Evolutionary conservation across 2,329 filamentous ascomycete genomes (phyloP), one percentile per base, ranked within the genome.

Genomic region (Aspergillus novoparasiticus): DNA sequence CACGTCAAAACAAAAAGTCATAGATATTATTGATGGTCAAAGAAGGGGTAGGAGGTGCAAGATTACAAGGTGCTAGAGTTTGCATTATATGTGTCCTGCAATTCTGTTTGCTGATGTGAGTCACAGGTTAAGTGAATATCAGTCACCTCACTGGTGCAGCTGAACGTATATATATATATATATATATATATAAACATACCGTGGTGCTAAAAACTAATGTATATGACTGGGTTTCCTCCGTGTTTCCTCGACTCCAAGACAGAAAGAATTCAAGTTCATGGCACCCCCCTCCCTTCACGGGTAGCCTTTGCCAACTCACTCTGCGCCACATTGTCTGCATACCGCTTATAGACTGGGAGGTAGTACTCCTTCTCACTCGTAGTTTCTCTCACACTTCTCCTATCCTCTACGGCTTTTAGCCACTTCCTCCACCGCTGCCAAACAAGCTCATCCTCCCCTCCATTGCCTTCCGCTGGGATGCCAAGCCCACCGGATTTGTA

Each of bases 361-460:
- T 93, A 93, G 71, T 87, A 79, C 66, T 89, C 85, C 59, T 83
- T 84, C 21, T 89, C 87, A 71, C 90, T 93, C 78, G 85, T 86
- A 0, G 90, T 94, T 66, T 88, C 84, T 72, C 80, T 81, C 0
- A 93, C 84, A 69, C 89, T 93, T 70, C 85, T 80, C 64, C 89
- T 83, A 6, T 78, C 74, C 61, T 85, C 78, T 4, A 91, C 79
- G 0, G 88, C 90, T 60, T 81, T 80, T 34, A 84, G 76, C 89
- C 90, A 94, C 58, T 73, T 81, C 69, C 83, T 80, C 87, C 89
- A 94, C 55, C 90, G 80, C 48, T 70, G 76, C 91, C 90, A 93
- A 2, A 84, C 72, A 41, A 75, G 75, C 58, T 87, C 86, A 43
- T 90, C 85, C 9, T 82, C 79, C 0, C 81, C 83, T 2, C 80